Conservation (phyloP, 1,139 yeast species). For the Geotrichum australiense region DNA sequence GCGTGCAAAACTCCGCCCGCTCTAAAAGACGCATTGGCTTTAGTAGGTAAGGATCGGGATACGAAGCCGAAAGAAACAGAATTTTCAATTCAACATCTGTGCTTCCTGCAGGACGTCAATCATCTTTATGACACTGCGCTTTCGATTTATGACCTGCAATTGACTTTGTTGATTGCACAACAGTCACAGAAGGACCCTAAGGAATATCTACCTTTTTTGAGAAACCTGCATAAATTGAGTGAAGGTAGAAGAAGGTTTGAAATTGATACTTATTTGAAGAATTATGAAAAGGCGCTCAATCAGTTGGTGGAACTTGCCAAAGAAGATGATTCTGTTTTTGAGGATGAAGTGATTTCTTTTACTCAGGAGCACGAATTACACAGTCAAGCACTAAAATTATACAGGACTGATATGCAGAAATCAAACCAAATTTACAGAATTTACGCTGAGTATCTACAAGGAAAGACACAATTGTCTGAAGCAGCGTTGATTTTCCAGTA, state of each 20-base stretch:
- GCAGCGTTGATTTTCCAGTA: constrained; percentile 77
- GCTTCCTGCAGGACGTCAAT: constrained; percentile 88
- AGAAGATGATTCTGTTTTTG: constrained; percentile 35
- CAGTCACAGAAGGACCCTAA: constrained; percentile 97
- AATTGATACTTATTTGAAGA: constrained; percentile 73
- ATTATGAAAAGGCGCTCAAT: constrained; percentile 57
- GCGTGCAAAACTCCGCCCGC: constrained; percentile 91
- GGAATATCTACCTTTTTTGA: constrained; percentile 90
- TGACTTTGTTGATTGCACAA: constrained; percentile 82
- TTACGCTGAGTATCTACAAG: constrained; percentile 57
- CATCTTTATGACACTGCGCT: constrained; percentile 71
- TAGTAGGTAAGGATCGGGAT: constrained; percentile 45
- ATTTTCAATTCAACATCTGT: constrained; percentile 67
- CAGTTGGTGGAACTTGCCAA: constrained; percentile 51
- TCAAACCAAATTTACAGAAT: constrained; percentile 49
- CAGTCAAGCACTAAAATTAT: constrained; percentile 57
- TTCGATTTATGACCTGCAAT: constrained; percentile 73
- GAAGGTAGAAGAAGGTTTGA: constrained; percentile 62
- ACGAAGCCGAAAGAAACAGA: constrained; percentile 36
- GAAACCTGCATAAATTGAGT: constrained; percentile 61
- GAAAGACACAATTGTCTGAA: constrained; percentile 47
- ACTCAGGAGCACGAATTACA: constrained; percentile 70
- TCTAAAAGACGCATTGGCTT: constrained; percentile 59
- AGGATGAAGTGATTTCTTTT: constrained; percentile 55
- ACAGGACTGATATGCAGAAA: constrained; percentile 46